phyloP scores from a whole-genome alignment of 352 stramenopile genomes.

The Albugo laibachii region DNA sequence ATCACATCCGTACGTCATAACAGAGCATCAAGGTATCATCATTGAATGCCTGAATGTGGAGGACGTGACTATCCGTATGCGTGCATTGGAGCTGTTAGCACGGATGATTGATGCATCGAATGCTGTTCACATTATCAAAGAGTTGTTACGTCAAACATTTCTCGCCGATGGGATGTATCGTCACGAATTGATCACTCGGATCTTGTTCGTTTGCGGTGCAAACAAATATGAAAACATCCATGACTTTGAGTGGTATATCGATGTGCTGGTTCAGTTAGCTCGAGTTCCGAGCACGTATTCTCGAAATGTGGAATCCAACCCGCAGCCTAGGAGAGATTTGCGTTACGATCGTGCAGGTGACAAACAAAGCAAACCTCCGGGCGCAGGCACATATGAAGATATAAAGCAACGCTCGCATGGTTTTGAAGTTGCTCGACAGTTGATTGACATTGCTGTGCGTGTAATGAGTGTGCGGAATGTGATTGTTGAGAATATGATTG shows the following conservation, averaged over 20 bases:
- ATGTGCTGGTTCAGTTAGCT: conserved; percentile 90
- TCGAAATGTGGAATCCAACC: conserved; percentile 13
- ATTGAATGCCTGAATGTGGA: conserved; percentile 93
- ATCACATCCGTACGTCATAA: conserved; percentile 88
- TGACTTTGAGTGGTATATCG: conserved; percentile 98
- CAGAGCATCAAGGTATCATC: conserved; percentile 90
- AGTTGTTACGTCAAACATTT: conserved; percentile 91
- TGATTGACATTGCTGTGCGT: conserved; percentile 92
- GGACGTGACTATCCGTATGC: conserved; percentile 97
- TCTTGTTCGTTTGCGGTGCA: conserved; percentile 90
- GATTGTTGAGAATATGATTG: conserved; percentile 88
- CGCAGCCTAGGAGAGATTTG: conserved; percentile 6
- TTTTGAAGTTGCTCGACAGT: conserved; percentile 83
- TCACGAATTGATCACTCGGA: conserved; percentile 90
- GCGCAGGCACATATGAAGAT: conserved; percentile 10
- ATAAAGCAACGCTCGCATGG: conserved; percentile 26
- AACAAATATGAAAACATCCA: conserved; percentile 97
- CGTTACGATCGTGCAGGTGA: conserved; percentile 1
- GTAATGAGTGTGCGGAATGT: conserved; percentile 91
- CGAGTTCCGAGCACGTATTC: conserved; percentile 38
- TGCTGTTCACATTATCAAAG: conserved; percentile 88
- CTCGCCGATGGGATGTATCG: conserved; percentile 86
- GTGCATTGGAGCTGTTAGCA: conserved; percentile 89
- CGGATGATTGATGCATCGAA: conserved; percentile 94
- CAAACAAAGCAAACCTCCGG: conserved; percentile 2